Base-by-base conservation (phyloP, 2,329 filamentous ascomycete species). In the Phoma sp. region DNA sequence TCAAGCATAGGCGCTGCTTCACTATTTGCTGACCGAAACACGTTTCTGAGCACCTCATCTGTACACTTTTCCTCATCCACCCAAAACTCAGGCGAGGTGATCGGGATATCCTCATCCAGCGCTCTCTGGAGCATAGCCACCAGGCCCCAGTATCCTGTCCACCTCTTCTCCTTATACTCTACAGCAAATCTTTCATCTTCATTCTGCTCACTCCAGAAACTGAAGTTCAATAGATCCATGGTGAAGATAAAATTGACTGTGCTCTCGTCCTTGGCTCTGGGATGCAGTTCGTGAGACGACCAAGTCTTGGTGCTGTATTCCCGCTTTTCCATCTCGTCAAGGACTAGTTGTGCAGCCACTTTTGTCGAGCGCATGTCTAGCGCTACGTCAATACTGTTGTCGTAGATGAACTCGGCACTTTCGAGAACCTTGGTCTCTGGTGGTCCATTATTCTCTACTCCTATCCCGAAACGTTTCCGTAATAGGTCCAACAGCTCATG, bases 201-300 rank as follows among this genome's bases (percentile, higher is more conserved):
- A 2, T 74, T 68, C 54, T 81, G 76, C 46, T 91, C 88, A 12
- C 91, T 96, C 95, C 95, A 99, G 74, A 99, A 99, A 18, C 89
- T 96, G 72, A 98, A 99, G 73, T 99, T 99, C 43, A 99, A 79
- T 23, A 99, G 76, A 73, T 99, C 95, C 92, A 99, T 96, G 17
- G 91, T 92, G 73, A 99, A 98, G 66, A 99, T 93, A 72, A 99
- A 98, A 59, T 91, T 88, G 18, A 96, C 86, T 0, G 92, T 93
- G 43, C 77, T 83, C 68, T 91, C 90, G 69, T 96, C 88, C 69
- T 92, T 92, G 34, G 84, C 68, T 73, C 93, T 90, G 1, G 95
- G 95, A 68, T 99, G 95, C 32, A 99, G 80, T 71, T 95, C 90
- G 74, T 98, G 92, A 67, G 89, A 84, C 12, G 90, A 86, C 95